Evolutionary conservation across 805 yeast species (phyloP).

Genomic region (Zygosaccharomyces rouxii): DNA sequence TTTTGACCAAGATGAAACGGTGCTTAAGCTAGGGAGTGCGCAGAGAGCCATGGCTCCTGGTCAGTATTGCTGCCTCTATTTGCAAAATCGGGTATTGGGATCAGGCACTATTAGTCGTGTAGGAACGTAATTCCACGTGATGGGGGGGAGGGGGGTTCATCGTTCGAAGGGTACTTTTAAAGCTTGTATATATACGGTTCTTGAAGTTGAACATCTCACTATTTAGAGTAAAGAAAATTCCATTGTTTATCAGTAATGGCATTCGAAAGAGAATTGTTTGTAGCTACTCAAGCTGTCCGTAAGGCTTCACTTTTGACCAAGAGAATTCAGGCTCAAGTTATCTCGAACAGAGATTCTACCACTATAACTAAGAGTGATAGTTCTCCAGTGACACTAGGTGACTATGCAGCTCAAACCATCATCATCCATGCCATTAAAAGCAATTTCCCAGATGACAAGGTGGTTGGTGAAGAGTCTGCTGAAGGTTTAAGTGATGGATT

Average conservation of each 20-base stretch:
- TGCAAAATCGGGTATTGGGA: constrained; percentile 64
- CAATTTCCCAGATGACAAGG: constrained; percentile 77
- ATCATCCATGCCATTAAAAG: constrained; percentile 75
- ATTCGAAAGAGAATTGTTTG: constrained; percentile 61
- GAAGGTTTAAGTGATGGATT: constrained; percentile 52
- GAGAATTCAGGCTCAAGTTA: constrained; percentile 53
- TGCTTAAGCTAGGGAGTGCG: constrained; percentile 40
- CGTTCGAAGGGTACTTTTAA: background rate
- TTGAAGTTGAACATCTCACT: background rate
- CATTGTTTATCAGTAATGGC: constrained; percentile 22
- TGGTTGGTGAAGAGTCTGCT: constrained; percentile 95
- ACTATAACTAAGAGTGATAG: constrained; percentile 80
- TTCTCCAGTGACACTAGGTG: constrained; percentile 96
- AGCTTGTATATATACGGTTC: constrained; percentile 1
- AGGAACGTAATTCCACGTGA: constrained; percentile 3
- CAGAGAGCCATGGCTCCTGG: constrained; percentile 86
- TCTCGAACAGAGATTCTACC: constrained; percentile 41
- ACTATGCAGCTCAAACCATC: constrained; percentile 92
- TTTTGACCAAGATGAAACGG: constrained; percentile 9
- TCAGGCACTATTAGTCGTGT: constrained; percentile 38
- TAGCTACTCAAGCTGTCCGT: constrained; percentile 87
- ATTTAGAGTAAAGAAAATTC: background rate
- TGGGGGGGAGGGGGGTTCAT: background rate
- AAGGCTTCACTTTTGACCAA: constrained; percentile 78
- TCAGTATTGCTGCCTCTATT: constrained; percentile 73